Evolutionary conservation across 805 yeast species (phyloP).

Genomic region (Hyphopichia homilentoma): DNA sequence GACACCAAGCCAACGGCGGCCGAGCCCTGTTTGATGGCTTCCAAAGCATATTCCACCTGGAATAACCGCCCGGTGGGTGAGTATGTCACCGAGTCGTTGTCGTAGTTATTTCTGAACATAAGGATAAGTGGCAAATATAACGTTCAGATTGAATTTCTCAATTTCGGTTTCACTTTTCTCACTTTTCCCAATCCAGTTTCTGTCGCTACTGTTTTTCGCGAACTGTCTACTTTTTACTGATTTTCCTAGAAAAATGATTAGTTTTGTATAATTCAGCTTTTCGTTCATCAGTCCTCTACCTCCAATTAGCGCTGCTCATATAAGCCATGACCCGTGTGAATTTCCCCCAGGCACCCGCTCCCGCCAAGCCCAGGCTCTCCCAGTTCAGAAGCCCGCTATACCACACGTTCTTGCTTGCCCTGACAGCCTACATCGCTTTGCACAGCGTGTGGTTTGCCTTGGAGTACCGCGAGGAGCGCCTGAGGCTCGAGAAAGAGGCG

Average conservation of each 20-base stretch:
- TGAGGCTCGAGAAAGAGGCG: conserved; percentile 13
- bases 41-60: conserved; percentile 85
- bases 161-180: no score
- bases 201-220: no score
- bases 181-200: no score
- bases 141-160: no score
- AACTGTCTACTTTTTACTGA: no score
- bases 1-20: conserved; percentile 95
- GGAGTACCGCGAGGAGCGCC: conserved; percentile 25
- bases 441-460: conserved; percentile 30
- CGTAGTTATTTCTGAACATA: conserved; percentile 95
- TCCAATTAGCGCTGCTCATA: no score
- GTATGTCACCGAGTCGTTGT: conserved; percentile 96
- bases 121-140: no score
- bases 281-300: no score
- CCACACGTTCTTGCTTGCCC: conserved; percentile 37
- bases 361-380: conserved; percentile 25
- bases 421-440: conserved; percentile 32
- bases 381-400: conserved; percentile 37
- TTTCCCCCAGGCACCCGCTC: no score
- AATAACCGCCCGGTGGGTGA: conserved; percentile 93
- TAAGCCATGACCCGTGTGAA: no score
- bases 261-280: no score
- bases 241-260: no score
- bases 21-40: conserved; percentile 96